These are phyloP conservation scores for Quercus dentata DNA, from an alignment of 306 rosid species.

Conservation along the genomic window DNA sequence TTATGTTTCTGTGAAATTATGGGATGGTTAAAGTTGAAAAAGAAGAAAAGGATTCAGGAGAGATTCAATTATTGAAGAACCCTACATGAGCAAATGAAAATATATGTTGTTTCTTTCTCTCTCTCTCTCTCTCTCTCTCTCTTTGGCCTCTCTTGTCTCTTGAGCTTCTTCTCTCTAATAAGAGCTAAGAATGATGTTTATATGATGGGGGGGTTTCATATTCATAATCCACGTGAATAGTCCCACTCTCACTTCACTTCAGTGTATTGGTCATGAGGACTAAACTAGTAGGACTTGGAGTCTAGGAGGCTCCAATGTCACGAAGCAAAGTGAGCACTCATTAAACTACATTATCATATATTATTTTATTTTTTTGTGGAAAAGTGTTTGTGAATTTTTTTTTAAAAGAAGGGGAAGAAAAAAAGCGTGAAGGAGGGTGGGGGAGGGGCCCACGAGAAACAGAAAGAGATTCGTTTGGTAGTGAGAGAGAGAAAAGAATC, in stretches of 20 bases:
- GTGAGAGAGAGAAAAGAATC: slow-evolving; percentile 7
- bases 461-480: slow-evolving; percentile 58
- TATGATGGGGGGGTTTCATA: too few species aligned
- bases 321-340: slow-evolving; percentile 27
- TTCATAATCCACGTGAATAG: too few species aligned
- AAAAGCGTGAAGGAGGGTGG: neutral
- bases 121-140: too few species aligned
- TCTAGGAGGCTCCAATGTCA: slow-evolving; percentile 36
- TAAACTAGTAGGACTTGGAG: too few species aligned
- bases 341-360: neutral
- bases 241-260: too few species aligned
- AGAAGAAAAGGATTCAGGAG: slow-evolving; percentile 18
- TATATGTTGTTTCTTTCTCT: too few species aligned
- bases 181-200: too few species aligned
- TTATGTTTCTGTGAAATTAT: slow-evolving; percentile 24
- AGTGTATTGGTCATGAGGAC: too few species aligned
- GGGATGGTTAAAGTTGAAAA: slow-evolving; percentile 7
- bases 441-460: slow-evolving; percentile 24
- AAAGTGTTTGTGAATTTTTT: slow-evolving; percentile 10
- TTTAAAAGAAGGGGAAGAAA: neutral
- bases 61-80: slow-evolving; percentile 13
- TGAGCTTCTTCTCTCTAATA: too few species aligned
- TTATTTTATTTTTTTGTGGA: neutral
- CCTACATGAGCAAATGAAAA: too few species aligned
- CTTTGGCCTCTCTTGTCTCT: too few species aligned